Conservation (phyloP, 805 yeast genomes). For the Myxozyma sirexii region DNA sequence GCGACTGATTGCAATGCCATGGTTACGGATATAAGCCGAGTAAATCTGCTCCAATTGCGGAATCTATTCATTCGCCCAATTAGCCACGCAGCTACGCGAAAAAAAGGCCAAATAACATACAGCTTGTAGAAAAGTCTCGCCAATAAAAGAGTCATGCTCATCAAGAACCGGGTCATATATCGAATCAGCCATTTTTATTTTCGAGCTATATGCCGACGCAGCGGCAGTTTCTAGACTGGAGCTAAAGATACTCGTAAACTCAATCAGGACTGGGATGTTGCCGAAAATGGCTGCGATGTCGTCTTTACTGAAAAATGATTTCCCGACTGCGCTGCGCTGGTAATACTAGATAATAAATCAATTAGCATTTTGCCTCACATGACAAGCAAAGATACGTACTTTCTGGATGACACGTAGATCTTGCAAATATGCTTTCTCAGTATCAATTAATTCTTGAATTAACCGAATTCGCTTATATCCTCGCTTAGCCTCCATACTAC, state of each 20-base stretch:
- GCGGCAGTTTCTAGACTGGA: conserved; percentile 33
- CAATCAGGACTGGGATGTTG: conserved; percentile 39
- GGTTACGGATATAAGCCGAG: conserved; percentile 41
- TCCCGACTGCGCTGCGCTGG: conserved; percentile 35
- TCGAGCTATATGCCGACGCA: conserved; percentile 23
- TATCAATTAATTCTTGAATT: conserved; percentile 44
- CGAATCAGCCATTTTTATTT: conserved; percentile 31
- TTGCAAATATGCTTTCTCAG: conserved; percentile 45
- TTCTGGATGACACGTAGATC: conserved; percentile 44
- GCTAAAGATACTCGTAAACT: conserved; percentile 40
- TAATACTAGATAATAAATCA: conserved; percentile 17
- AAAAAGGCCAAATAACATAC: conserved; percentile 7
- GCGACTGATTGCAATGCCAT: conserved; percentile 40
- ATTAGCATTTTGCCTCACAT: too few relatives aligned
- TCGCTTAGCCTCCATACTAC: conserved; percentile 22
- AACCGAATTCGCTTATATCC: conserved; percentile 38
- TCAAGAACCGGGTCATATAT: conserved; percentile 22
- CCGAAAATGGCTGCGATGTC: conserved; percentile 42
- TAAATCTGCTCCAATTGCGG: conserved; percentile 42
- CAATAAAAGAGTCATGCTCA: conserved; percentile 36
- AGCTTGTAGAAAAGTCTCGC: conserved; percentile 38
- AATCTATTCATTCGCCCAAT: conserved; percentile 26
- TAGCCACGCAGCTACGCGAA: neutral
- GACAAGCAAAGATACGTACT: conserved; percentile 34
- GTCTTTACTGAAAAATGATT: conserved; percentile 41